Evolutionary conservation across 257 asterid species (phyloP).

Genomic region (Vinca minor): DNA sequence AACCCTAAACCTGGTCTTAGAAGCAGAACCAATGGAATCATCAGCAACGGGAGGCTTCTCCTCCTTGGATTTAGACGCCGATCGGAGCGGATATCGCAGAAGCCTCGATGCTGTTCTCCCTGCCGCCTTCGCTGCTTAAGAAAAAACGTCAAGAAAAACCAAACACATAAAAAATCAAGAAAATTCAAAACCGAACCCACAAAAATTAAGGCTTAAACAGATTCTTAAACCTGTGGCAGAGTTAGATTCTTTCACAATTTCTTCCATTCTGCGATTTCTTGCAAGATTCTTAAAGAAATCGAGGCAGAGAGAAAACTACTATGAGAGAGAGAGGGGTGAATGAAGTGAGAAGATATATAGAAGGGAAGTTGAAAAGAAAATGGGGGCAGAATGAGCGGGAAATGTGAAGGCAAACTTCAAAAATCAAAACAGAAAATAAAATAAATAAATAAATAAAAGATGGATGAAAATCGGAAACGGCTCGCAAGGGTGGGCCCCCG

Average conservation of each 20-base stretch:
- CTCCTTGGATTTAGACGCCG: conserved; percentile 47
- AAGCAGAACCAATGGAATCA: conserved; percentile 45
- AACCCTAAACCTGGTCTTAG: conserved; percentile 32
- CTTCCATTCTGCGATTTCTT: conserved; percentile 2
- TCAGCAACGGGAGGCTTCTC: conserved; percentile 59
- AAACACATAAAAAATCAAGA: conserved; percentile 2
- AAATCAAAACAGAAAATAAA: conserved; percentile 1
- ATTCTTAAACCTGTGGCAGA: conserved; percentile 4
- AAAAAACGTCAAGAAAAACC: background rate
- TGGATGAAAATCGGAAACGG: conserved; percentile 3
- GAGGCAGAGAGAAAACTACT: too few species aligned
- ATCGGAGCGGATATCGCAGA: conserved; percentile 86
- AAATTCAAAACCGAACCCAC: too few species aligned
- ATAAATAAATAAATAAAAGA: background rate
- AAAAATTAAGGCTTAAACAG: background rate
- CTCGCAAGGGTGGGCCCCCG: background rate
- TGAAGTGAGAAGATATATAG: background rate
- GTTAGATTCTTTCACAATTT: conserved; percentile 5
- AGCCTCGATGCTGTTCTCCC: conserved; percentile 53
- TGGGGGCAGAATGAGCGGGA: conserved; percentile 2
- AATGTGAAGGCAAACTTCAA: conserved; percentile 1
- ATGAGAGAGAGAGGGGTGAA: background rate
- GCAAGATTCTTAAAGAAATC: background rate
- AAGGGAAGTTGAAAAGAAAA: conserved; percentile 3
- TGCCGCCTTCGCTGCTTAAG: conserved; percentile 20